Conservation (phyloP, 371 early-diverging fungal species). For the Dinochytrium kinnereticum region DNA sequence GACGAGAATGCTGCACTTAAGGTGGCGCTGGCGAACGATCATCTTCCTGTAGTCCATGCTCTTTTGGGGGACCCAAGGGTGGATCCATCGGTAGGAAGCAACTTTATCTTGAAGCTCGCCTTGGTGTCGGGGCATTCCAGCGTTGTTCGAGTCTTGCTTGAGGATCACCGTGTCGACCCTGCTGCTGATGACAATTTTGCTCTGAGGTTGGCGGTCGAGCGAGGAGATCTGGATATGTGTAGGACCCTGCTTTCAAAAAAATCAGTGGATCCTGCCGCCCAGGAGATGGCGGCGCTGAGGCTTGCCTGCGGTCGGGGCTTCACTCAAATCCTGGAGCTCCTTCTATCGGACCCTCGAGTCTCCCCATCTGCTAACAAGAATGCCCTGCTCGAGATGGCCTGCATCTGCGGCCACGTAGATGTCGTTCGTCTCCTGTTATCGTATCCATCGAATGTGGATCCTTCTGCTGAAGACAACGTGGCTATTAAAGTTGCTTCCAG, state of each 20-base stretch:
- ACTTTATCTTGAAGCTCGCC: slow-evolving; percentile 23
- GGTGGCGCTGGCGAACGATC: slow-evolving; percentile 19
- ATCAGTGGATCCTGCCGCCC: not conserved
- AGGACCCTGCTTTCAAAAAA: not conserved
- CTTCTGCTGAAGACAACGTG: not conserved
- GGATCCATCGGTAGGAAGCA: slow-evolving; percentile 22
- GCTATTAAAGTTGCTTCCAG: not conserved
- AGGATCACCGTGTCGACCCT: not conserved
- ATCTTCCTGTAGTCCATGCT: slow-evolving; percentile 5
- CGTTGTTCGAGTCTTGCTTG: not conserved
- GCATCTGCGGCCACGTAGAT: slow-evolving; percentile 20
- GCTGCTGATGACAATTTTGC: not conserved
- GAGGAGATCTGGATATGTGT: not conserved
- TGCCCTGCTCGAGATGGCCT: slow-evolving; percentile 25
- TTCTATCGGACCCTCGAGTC: not conserved
- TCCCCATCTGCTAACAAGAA: slow-evolving; percentile 9
- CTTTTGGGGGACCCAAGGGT: slow-evolving; percentile 16
- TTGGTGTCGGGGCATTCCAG: slow-evolving; percentile 12
- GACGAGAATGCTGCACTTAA: slow-evolving; percentile 15
- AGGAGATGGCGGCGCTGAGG: not conserved
- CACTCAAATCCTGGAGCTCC: not conserved
- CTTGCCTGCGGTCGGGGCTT: not conserved
- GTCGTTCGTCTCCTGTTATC: slow-evolving; percentile 19
- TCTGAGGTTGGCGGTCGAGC: not conserved
- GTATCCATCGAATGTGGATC: not conserved